These are phyloP conservation scores for Verticillium tricorpus DNA, from an alignment of 2,329 filamentous ascomycete species.

Conservation along the genomic window DNA sequence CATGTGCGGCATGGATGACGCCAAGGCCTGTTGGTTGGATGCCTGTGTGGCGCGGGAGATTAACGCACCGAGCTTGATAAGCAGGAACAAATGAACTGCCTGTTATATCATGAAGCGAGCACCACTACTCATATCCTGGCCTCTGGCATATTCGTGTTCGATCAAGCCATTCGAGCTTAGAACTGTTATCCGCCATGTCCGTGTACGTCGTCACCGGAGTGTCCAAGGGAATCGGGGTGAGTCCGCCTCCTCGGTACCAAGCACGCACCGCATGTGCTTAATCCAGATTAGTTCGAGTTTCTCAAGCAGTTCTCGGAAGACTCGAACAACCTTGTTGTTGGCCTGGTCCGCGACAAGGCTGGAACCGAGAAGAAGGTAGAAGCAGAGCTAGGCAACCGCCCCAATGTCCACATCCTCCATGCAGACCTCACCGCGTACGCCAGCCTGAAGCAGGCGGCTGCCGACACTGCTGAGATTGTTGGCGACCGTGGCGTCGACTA, in stretches of 20 bases:
- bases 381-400: slow-evolving; percentile 28
- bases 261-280: not conserved
- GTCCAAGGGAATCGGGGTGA: slow-evolving; percentile 13
- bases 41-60: not conserved
- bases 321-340: slow-evolving; percentile 37
- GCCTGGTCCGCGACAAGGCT: slow-evolving; percentile 41
- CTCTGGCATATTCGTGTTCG: not conserved
- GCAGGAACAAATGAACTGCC: not conserved
- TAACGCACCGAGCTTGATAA: not conserved
- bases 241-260: not conserved
- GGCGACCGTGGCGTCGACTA: slow-evolving; percentile 39
- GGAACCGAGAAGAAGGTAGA: slow-evolving; percentile 37
- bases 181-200: slow-evolving; percentile 7
- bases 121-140: not conserved
- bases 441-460: slow-evolving; percentile 26
- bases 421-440: slow-evolving; percentile 37
- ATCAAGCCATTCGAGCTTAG: no score
- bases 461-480: slow-evolving; percentile 24
- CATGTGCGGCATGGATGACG: not conserved
- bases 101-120: not conserved
- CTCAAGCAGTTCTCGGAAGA: slow-evolving; percentile 32
- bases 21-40: not conserved
- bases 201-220: slow-evolving; percentile 15
- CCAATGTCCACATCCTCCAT: slow-evolving; percentile 35
- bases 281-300: slow-evolving; percentile 38